Conservation (phyloP, 2,329 filamentous ascomycete genomes). For the Daldinia eschscholtzii region DNA sequence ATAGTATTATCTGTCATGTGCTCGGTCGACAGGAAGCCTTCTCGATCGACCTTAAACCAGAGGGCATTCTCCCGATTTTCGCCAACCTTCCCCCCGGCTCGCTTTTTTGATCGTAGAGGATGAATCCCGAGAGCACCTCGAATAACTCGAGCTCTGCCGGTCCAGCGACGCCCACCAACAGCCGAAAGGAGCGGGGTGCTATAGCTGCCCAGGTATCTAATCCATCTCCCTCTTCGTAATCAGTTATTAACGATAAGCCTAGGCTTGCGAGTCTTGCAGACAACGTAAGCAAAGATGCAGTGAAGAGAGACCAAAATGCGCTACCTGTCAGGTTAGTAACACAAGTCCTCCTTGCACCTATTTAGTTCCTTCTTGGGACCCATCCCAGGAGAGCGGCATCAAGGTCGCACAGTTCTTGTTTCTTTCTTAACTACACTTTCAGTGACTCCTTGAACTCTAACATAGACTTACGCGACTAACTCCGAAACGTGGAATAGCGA, state of each 20-base stretch:
- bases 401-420: constrained; percentile 23
- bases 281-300: constrained; percentile 74
- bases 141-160: constrained; percentile 53
- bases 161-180: constrained; percentile 51
- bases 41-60: constrained; percentile 40
- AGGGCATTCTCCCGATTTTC: constrained; percentile 32
- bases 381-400: constrained; percentile 14
- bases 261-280: constrained; percentile 69
- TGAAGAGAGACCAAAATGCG: constrained; percentile 71
- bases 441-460: constrained; percentile 24
- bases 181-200: constrained; percentile 56
- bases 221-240: constrained; percentile 12
- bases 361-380: constrained; percentile 8
- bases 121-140: constrained; percentile 46
- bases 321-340: constrained; percentile 60
- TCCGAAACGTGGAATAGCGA: constrained; percentile 47
- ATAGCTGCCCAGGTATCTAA: constrained; percentile 56
- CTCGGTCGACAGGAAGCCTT: constrained; percentile 38
- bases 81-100: constrained; percentile 27
- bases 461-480: constrained; percentile 32
- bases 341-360: constrained; percentile 21
- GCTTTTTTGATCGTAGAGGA: constrained; percentile 40
- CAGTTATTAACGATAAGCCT: constrained; percentile 22
- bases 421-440: constrained; percentile 22
- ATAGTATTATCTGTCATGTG: constrained; percentile 43